phyloP scores from a whole-genome alignment of 331 rosid species.

The Malus hybrid region DNA sequence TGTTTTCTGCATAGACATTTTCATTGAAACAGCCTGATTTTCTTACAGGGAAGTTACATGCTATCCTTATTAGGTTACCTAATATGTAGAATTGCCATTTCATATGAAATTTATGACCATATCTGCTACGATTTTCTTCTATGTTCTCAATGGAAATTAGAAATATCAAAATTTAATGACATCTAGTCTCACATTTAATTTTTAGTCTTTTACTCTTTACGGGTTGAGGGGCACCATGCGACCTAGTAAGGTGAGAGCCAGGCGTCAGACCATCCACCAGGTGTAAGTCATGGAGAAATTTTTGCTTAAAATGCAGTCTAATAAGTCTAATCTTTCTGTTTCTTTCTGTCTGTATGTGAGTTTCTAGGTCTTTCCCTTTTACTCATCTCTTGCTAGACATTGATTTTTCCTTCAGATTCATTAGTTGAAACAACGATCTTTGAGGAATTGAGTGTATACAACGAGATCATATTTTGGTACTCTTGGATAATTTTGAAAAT shows the following conservation, averaged over 20 bases:
- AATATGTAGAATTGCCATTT: neutral
- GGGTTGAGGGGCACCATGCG: neutral
- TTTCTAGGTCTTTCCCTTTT: neutral
- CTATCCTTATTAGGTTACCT: slow-evolving; percentile 2
- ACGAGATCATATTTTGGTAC: neutral
- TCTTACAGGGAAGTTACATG: neutral
- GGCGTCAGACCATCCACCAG: neutral
- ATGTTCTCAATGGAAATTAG: neutral
- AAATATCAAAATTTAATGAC: neutral
- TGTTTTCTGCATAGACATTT: neutral
- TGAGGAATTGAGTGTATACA: neutral
- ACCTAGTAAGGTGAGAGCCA: neutral
- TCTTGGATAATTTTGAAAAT: neutral
- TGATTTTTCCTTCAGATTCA: neutral
- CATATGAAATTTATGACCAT: neutral
- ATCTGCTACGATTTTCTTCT: neutral
- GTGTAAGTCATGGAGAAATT: no score
- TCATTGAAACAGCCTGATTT: no score
- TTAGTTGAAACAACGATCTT: neutral
- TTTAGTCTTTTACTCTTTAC: neutral
- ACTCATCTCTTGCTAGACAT: no score
- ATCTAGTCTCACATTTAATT: neutral
- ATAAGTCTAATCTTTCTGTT: neutral
- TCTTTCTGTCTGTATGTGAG: neutral
- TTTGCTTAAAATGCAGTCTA: no score